Base-by-base conservation (phyloP, 2,329 filamentous ascomycete genomes). In the Akanthomyces muscarius region DNA sequence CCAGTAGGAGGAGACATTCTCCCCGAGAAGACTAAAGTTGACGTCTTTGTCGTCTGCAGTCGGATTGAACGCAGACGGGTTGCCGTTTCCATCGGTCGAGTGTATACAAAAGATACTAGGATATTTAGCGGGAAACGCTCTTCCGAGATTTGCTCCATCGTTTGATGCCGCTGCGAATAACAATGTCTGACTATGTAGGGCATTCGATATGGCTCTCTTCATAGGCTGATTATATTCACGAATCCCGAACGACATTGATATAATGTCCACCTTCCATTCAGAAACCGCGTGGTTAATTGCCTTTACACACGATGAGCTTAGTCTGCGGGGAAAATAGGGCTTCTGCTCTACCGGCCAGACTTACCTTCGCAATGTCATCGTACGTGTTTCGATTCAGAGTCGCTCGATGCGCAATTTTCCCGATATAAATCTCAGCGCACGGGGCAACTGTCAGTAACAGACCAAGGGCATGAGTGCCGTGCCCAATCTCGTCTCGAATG, bases 1-100 rank as follows among this genome's bases (percentile, higher is more conserved):
- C 42, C 55, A 57, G 18, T 57, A 18, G 8, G 55, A 57, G 10
- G 4, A 18, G 55, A 57, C 55, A 47, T 57, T 11, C 42, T 57
- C 55, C 2, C 55, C 55, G 42, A 57, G 55, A 1, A 57, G 10
- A 18, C 55, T 57, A 25, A 57, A 57, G 11, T 57, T 57, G 42
- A 57, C 55, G 10, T 57, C 55, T 16, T 57, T 57, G 11, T 57
- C 55, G 18, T 57, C 55, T 57, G 42, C 55, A 1, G 55, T 57
- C 5, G 55, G 55, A 18, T 57, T 57, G 28, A 57, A 57, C 8
- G 55, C 25, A 16, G 55, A 57, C 10, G 42, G 55, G 18, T 57
- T 57, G 10, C 55, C 55, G 18, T 57, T 57, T 57, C 54, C 55
- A 48, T 57, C 55, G n/a, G 55, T 57, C 30, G 55, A 57, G 28